Base-by-base conservation (phyloP, 768 basidiomycete species). In the Peribolospora baueri region DNA sequence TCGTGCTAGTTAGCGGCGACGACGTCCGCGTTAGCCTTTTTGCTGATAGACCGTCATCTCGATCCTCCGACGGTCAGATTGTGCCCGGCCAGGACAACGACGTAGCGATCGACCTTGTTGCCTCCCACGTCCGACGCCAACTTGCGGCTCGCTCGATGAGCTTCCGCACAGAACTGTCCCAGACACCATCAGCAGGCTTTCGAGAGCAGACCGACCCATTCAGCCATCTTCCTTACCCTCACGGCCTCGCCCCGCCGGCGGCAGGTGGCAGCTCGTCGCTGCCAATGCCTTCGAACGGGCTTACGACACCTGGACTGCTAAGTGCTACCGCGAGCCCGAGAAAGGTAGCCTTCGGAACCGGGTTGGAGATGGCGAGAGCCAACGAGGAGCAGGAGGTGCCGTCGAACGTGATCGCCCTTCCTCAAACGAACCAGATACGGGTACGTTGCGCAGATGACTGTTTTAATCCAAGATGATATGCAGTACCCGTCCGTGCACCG, bases 71-170 rank as follows among this genome's bases (percentile, higher is more conserved):
- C 7, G 36, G 52, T n/a, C 58, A 91, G 88, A 90, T 95, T 60
- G 90, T 98, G n/a, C 90, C 90, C 2, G 91, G 91, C 3, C 76
- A 77, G 3, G 78, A 86, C 59, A 97, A 97, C 63, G 66, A 75
- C 25, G 81, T 91, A 7, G 88, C 91, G 3, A 87, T 93, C 54
- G 90, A 93, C 57, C 73, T 98, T 45, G 86, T 98, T 53, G 79
- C 81, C 11, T 86, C 84, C 2, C 93, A 97, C 64, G 77, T 97
- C 56, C 76, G 79, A 38, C 76, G 80, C 45, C 80, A 93, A 65
- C 74, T 97, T 49, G 76, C 79, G 52, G 81, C 85, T 54, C 79
- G 90, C 3, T 74, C 79, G 3, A 75, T 76, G 36, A 72, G 75
- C 46, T 80, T 95, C 64, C 72, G 87, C 11, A 74, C 75, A 58